A percentile compares a stretch with the other conserved stretches of the same genome.
Conservation (phyloP, 257 asterid genomes). For the Plantago ovata region DNA sequence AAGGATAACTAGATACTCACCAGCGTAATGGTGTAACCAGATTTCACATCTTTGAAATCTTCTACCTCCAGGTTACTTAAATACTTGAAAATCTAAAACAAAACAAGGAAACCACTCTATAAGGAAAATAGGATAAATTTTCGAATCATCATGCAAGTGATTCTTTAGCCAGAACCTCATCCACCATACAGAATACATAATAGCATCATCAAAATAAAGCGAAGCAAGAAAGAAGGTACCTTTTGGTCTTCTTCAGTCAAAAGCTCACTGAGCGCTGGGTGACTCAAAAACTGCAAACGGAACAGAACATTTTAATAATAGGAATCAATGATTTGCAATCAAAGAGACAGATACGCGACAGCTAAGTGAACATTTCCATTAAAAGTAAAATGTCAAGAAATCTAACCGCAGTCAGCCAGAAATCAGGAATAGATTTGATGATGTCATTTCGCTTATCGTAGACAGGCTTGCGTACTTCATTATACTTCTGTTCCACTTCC, state of each 20-base stretch:
- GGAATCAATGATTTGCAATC: not conserved
- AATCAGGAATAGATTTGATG: conserved; percentile 75
- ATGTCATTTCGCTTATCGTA: conserved; percentile 74
- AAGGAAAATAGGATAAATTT: not conserved
- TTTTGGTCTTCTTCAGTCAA: conserved; percentile 63
- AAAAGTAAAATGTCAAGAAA: too few relatives aligned
- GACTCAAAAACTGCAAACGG: conserved; percentile 52
- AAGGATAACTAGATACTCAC: conserved; percentile 44
- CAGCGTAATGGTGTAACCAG: conserved; percentile 78
- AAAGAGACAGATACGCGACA: too few relatives aligned
- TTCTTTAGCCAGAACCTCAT: too few relatives aligned
- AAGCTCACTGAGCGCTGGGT: conserved; percentile 61
- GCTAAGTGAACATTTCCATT: too few relatives aligned
- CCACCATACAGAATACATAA: not conserved
- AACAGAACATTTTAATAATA: not conserved
- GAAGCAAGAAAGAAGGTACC: conserved; percentile 20
- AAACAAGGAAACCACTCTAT: conserved; percentile 14
- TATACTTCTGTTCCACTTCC: conserved; percentile 86
- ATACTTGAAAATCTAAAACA: conserved; percentile 69
- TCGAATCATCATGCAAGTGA: too few relatives aligned
- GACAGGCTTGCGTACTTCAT: conserved; percentile 73
- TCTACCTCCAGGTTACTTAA: conserved; percentile 83
- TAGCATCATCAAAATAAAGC: not conserved
- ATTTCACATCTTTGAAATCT: conserved; percentile 84
- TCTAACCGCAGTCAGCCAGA: conserved; percentile 92